phyloP scores from a whole-genome alignment of 352 stramenopile genomes.

The Phytophthora syringae region DNA sequence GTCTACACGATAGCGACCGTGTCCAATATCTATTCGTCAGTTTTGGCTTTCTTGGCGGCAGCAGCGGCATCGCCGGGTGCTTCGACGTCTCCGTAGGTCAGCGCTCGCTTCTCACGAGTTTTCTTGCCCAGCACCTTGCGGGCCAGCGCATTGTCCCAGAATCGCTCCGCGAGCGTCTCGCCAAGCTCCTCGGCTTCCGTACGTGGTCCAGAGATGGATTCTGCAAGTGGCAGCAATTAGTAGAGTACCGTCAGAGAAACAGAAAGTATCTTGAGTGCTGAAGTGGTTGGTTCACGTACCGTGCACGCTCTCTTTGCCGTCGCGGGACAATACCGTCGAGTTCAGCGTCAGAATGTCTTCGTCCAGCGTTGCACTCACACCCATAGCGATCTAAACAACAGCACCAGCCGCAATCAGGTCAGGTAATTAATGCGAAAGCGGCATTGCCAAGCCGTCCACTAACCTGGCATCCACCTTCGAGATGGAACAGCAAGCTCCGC shows the following conservation, averaged over 20 bases:
- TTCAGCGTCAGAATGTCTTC: conserved; percentile 71
- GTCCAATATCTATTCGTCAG: conserved; percentile 22
- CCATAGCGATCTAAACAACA: conserved; percentile 74
- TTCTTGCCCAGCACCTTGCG: conserved; percentile 67
- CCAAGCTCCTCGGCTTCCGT: conserved; percentile 66
- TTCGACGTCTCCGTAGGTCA: conserved; percentile 79
- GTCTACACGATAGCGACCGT: background rate
- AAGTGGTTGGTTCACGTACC: conserved; percentile 34
- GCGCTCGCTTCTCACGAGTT: conserved; percentile 67
- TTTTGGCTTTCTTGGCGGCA: conserved; percentile 43
- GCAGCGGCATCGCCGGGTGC: conserved; percentile 75
- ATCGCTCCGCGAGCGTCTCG: conserved; percentile 66
- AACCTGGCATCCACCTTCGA: conserved; percentile 89
- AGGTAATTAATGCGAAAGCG: background rate
- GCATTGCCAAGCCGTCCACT: background rate
- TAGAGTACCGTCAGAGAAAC: background rate
- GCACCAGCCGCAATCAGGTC: no score
- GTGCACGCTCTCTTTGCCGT: conserved; percentile 64
- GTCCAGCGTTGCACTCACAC: conserved; percentile 73
- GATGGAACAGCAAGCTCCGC: conserved; percentile 78
- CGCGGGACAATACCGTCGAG: conserved; percentile 72
- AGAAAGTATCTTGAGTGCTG: background rate
- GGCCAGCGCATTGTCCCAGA: conserved; percentile 62
- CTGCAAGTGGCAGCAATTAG: conserved; percentile 19
- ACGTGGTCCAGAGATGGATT: conserved; percentile 63